phyloP scores from a whole-genome alignment of 176 grass and related monocot species.

The Oryza nivara region DNA sequence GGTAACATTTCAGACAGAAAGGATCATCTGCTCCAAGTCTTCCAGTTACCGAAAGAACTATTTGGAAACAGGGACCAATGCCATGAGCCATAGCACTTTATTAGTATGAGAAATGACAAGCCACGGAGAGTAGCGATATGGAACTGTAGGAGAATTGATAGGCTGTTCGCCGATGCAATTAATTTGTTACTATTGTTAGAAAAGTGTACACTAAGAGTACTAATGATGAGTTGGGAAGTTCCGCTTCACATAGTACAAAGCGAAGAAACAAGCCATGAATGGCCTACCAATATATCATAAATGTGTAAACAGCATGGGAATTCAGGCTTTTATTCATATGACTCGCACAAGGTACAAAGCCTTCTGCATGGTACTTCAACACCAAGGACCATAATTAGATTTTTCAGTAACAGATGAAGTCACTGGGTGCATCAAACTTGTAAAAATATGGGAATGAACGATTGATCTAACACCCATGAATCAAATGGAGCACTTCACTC shows the following conservation, averaged over 20 bases:
- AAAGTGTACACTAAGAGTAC: background rate
- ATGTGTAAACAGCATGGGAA: slow-evolving; percentile 1
- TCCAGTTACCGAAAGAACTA: slow-evolving; percentile 7
- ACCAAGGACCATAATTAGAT: background rate
- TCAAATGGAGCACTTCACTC: background rate
- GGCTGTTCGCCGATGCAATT: background rate
- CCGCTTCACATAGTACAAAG: background rate
- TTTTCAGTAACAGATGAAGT: background rate
- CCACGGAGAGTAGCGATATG: background rate
- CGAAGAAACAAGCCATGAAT: slow-evolving; percentile 35
- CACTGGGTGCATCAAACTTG: background rate
- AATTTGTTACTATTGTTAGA: background rate
- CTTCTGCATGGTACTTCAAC: slow-evolving; percentile 11
- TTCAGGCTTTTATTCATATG: background rate
- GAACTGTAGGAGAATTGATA: background rate
- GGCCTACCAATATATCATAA: background rate
- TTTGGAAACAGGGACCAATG: background rate
- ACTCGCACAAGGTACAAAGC: slow-evolving; percentile 20
- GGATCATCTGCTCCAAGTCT: background rate
- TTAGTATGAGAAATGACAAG: background rate
- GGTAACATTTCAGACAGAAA: background rate
- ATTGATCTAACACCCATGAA: background rate
- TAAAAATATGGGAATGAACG: background rate
- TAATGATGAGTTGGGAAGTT: background rate
- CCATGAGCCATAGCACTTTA: background rate